Conservation (phyloP, 225 moss, liverwort and hornwort species). For the Physcomitrellopsis africana region DNA sequence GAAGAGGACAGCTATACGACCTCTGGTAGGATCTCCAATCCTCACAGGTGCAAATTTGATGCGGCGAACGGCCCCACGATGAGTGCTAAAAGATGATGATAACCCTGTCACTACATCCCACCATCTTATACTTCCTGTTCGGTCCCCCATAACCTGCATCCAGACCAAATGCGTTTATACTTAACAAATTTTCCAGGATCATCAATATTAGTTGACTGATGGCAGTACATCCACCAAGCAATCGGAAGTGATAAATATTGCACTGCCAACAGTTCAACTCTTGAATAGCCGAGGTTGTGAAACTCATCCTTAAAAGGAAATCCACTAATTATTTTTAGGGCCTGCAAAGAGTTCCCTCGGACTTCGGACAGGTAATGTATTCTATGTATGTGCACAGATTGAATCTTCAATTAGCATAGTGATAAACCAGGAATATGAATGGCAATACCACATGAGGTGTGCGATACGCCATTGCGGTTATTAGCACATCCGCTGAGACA, state of each 20-base stretch:
- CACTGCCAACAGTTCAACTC: constrained; percentile 19
- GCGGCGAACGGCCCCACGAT: constrained; percentile 87
- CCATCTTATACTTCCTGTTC: constrained; percentile 94
- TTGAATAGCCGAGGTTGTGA: constrained; percentile 3
- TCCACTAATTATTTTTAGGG: not conserved
- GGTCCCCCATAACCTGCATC: constrained; percentile 94
- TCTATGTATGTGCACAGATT: not conserved
- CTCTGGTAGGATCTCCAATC: constrained; percentile 91
- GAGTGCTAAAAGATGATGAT: constrained; percentile 92
- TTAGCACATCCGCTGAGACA: constrained; percentile 94
- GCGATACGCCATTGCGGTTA: constrained; percentile 99
- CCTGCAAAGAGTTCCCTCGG: not conserved
- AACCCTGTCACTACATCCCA: constrained; percentile 96
- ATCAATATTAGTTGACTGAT: not conserved
- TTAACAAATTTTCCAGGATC: constrained; percentile 15
- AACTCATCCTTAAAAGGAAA: not conserved
- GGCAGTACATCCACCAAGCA: not conserved
- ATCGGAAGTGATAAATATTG: not conserved
- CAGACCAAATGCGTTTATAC: constrained; percentile 23
- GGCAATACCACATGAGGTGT: constrained; percentile 94
- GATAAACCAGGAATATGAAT: constrained; percentile 18
- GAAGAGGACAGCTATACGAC: constrained; percentile 97
- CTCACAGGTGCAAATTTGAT: constrained; percentile 98
- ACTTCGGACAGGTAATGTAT: not conserved
- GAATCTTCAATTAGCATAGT: constrained; percentile 19